Base-by-base conservation (phyloP, 176 grass and related monocot species). In the Oryza meridionalis region DNA sequence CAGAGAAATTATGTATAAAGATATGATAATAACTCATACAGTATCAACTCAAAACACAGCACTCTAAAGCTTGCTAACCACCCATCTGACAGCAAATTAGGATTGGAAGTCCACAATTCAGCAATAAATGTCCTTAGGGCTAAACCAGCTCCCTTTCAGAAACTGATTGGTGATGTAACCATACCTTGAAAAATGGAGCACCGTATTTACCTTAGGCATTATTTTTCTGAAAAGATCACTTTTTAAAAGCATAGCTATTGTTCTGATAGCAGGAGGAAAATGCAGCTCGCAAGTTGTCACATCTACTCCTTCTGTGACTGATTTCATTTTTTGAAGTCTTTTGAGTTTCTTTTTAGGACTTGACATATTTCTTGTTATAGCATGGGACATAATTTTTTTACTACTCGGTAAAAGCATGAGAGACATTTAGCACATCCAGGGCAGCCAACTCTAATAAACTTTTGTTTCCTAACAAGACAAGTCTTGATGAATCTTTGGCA, bases 1-100 rank as follows among this genome's bases (percentile, higher is more conserved):
- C 62, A 80, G 58, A 76, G 25, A 79, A 62, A 77, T 69, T 29
- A 46, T 69, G 67, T 67, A 24, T 37, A 7, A 66, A 69, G 9
- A 7, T 72, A 78, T 65, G 13, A 8, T 27, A 7, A 70, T 24
- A 62, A 11, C 58, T 11, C 58, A 24, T 24, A 62, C 7, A 61
- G 58, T 61, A 61, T 74, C 64, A 84, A 43, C 22, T 71, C 9
- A 80, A 24, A 63, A 49, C 11, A 43, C 29, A 70, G 29, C 44
- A 83, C 16, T 40, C 35, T 13, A 79, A 72, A 49, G 22, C 27
- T 72, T 61, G 43, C 26, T 32, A n/a, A 3, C 40, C 46, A 42
- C 33, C 32, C 1, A 84, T 77, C 49, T 62, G 33, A 35, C 32
- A 49, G 11, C 15, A 69, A 19, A 70, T 27, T 70, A 67, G 65